These are phyloP conservation scores for Canna indica DNA, from an alignment of 176 grass and related monocot genomes.

Conservation along the genomic window DNA sequence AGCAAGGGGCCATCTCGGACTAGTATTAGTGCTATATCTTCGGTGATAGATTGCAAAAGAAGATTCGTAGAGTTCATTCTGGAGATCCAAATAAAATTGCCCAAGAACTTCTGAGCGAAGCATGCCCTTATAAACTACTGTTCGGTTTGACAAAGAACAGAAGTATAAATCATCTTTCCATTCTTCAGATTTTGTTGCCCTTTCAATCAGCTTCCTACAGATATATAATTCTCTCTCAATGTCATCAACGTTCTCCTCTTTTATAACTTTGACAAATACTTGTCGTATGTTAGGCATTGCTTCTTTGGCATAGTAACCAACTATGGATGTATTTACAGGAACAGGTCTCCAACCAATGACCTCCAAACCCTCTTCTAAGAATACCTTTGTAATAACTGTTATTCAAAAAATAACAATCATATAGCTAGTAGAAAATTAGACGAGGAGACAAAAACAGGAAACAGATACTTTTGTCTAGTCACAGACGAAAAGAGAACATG, in stretches of 20 bases:
- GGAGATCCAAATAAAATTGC: constrained; percentile 90
- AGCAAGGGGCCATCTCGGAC: constrained; percentile 95
- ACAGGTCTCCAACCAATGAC: constrained; percentile 89
- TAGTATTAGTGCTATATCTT: constrained; percentile 98
- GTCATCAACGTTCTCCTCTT: constrained; percentile 87
- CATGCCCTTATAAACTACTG: constrained; percentile 98
- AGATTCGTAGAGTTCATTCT: constrained; percentile 74
- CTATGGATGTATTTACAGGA: constrained; percentile 68
- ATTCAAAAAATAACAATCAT: constrained; percentile 22
- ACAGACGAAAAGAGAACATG: neutral
- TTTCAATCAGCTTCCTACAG: constrained; percentile 85
- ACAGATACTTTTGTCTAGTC: neutral
- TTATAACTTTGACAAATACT: constrained; percentile 76
- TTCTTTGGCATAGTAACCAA: constrained; percentile 87
- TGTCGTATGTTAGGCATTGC: constrained; percentile 90
- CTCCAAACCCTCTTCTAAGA: constrained; percentile 83
- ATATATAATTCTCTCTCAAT: constrained; percentile 98
- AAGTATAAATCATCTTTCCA: constrained; percentile 95
- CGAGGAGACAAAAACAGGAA: neutral
- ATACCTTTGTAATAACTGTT: constrained; percentile 72
- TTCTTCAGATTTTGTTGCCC: constrained; percentile 43
- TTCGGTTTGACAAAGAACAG: constrained; percentile 81
- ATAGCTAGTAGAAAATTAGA: neutral
- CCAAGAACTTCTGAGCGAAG: constrained; percentile 94
- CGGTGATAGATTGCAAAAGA: constrained; percentile 97